Evolutionary conservation across 257 asterid species (phyloP).

Genomic region (Knoxia roxburghii): DNA sequence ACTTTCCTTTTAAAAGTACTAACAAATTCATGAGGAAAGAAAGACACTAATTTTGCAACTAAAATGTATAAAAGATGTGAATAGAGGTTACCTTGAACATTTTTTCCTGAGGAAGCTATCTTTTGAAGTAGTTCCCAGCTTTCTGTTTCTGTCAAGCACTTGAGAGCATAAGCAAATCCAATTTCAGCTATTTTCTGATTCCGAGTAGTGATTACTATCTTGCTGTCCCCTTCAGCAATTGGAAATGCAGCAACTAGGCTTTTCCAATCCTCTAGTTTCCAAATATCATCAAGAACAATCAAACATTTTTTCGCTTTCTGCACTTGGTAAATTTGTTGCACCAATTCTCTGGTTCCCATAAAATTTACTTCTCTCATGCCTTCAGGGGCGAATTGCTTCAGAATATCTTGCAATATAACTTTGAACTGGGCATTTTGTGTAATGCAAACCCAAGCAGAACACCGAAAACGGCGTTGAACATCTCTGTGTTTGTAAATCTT

Average conservation of each 20-base stretch:
- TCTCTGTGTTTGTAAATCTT: too few relatives aligned
- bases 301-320: not conserved
- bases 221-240: not conserved
- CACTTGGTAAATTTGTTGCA: not conserved
- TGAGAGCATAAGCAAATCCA: not conserved
- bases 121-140: not conserved
- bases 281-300: conserved; percentile 4
- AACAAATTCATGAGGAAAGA: too few relatives aligned
- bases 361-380: too few relatives aligned
- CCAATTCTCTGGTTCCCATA: not conserved
- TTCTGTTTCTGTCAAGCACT: not conserved
- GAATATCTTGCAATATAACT: too few relatives aligned
- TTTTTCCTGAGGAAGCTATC: not conserved
- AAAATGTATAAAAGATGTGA: too few relatives aligned
- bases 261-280: not conserved
- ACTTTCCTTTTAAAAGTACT: too few relatives aligned
- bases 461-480: too few relatives aligned
- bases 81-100: not conserved
- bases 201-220: conserved; percentile 1
- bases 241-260: not conserved
- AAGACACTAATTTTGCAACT: not conserved
- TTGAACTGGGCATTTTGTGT: too few relatives aligned
- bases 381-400: too few relatives aligned
- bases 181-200: not conserved
- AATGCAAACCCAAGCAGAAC: too few relatives aligned